Evolutionary conservation across 2,329 filamentous ascomycete species (phyloP), one percentile per base, ranked within the genome.

Genomic region (Ophiosphaerella herpotricha): DNA sequence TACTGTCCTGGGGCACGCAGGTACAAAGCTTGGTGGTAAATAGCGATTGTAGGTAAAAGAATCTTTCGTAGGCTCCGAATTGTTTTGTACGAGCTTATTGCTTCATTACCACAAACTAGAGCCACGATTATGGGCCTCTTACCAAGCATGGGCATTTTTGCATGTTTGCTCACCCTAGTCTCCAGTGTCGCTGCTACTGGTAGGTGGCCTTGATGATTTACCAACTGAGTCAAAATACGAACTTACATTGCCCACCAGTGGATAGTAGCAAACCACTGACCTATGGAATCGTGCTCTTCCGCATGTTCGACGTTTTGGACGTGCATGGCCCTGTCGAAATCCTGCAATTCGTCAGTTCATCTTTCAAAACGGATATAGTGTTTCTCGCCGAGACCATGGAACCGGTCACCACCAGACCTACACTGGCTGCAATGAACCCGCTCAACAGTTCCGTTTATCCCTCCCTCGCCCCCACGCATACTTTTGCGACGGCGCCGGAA

Each of bases 401-500:
- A 16, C 61, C 70, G 0, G 65, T 73, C 2, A 59, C 67, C 9
- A 64, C 67, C 4, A 43, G 52, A 3, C 58, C 57, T 8, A 49
- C 38, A 14, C 4, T 57, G 33, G 42, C 56, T 4, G 43, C 51
- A 3, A 67, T 67, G 64, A 64, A 66, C 43, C 58, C 56, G 16
- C 41, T 59, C 23, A 66, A 66, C 18, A 64, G 57, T 11, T 58
- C 48, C 31, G 66, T 70, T 21, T 72, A 68, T 39, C 70, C 77
- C 50, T 50, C 55, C 29, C 58, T 77, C 32, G 51, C 75, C 3
- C 78, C 79, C 4, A 80, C 78, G 3, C 76, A 80, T 61, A 86
- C 84, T 2, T 84, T 84, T 61, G 74, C 74, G 42, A 70, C 76
- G 9, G 75, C 78, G 2, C 79, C 80, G 0, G 74, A 73, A 1